Base-by-base conservation (phyloP, 345 rosid genomes). In the Aethionema arabicum region DNA sequence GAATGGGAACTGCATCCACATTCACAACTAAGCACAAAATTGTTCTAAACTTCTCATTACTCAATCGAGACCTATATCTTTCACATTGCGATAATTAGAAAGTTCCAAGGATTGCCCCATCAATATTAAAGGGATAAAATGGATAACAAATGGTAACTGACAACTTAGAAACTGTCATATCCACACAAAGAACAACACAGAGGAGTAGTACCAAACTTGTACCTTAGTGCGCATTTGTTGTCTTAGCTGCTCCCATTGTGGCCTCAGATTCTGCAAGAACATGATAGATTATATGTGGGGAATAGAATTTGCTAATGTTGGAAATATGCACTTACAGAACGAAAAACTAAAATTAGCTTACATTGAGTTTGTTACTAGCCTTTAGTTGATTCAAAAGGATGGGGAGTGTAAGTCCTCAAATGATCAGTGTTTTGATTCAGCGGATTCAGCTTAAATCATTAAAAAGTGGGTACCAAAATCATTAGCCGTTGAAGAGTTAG, bases 401-500 rank as follows among this genome's bases (percentile, higher is more conserved):
- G 4, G 83, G 83, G 65, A 79, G 29, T 14, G 78, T 74, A 30
- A 66, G 67, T 42, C 79, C 80, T 56, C 83, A 76, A 35, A 79
- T 79, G 31, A 76, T 11, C 52, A 79, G 38, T 52, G 83, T 79
- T 10, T n/a, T n/a, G n/a, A n/a, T n/a, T n/a, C n/a, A n/a, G n/a
- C n/a, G n/a, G n/a, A n/a, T n/a, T n/a, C n/a, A n/a, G n/a, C n/a
- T n/a, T n/a, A n/a, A n/a, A n/a, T n/a, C n/a, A n/a, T n/a, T n/a
- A n/a, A n/a, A n/a, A n/a, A n/a, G n/a, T n/a, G n/a, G n/a, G n/a
- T n/a, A n/a, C n/a, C n/a, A n/a, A n/a, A n/a, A n/a, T n/a, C n/a
- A 91, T 79, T 72, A 91, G 90, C 52, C 98, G 84, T 69, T 88
- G 98, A 48, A 91, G 85, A 50, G 98, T 91, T 72, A 86, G 78